A percentile compares a stretch with the other conserved stretches of the same genome.
Evolutionary conservation across 2,329 filamentous ascomycete species (phyloP).

Genomic region (Paraconiothyrium brasiliense): DNA sequence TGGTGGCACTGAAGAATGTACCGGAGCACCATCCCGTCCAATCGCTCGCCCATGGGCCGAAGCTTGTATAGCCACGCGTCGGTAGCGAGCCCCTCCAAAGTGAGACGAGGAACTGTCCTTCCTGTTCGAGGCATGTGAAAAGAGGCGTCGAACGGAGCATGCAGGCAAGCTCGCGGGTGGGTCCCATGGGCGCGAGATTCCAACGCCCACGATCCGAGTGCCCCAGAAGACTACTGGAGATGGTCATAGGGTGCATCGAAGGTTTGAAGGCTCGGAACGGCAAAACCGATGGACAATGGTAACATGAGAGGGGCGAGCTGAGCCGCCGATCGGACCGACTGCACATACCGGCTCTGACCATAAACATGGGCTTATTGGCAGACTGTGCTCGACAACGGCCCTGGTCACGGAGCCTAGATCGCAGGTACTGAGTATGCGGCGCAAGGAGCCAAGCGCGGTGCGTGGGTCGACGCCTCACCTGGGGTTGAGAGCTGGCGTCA

Average conservation of each 20-base stretch:
- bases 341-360: slow-evolving; percentile 37
- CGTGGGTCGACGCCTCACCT: not conserved
- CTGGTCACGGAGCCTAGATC: slow-evolving; percentile 39
- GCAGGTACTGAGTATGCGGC: slow-evolving; percentile 23
- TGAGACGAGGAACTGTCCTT: slow-evolving; percentile 1
- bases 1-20: not conserved
- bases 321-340: slow-evolving; percentile 46
- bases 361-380: slow-evolving; percentile 32
- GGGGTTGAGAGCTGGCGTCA: not conserved
- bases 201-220: not conserved
- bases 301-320: slow-evolving; percentile 20
- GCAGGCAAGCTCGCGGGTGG: not conserved
- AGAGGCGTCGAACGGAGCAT: not conserved
- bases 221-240: not conserved
- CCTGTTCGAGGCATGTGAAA: slow-evolving; percentile 10
- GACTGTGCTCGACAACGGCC: slow-evolving; percentile 29
- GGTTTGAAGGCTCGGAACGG: not conserved
- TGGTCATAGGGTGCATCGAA: slow-evolving; percentile 7
- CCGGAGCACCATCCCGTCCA: not conserved
- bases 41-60: not conserved
- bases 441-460: slow-evolving; percentile 5
- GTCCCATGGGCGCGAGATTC: not conserved
- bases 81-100: not conserved
- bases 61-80: not conserved
- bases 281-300: slow-evolving; percentile 7